A percentile compares a stretch with the other conserved stretches of the same genome.
Evolutionary conservation across 2,329 filamentous ascomycete species (phyloP).

Genomic region (Ascosphaera aggregata): DNA sequence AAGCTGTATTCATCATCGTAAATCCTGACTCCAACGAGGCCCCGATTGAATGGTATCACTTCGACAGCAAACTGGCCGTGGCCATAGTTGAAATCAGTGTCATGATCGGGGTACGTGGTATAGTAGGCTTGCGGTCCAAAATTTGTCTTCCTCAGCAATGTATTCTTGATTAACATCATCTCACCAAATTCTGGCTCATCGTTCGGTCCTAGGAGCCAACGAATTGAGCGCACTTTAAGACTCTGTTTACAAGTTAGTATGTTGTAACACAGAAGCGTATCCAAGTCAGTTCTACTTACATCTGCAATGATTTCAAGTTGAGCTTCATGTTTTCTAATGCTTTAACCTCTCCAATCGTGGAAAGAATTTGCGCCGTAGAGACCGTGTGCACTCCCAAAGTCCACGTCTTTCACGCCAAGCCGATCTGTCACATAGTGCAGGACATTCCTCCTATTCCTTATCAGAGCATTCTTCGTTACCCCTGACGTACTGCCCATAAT

Average conservation of each 20-base stretch:
- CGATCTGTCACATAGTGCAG: neutral
- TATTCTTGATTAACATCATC: neutral
- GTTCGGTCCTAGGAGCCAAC: neutral
- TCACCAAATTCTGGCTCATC: constrained; percentile 1
- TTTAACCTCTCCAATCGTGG: neutral
- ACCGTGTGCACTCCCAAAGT: neutral
- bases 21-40: neutral
- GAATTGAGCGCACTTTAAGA: neutral
- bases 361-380: neutral
- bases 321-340: neutral
- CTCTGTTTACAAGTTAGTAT: neutral
- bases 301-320: neutral
- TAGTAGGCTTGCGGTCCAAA: neutral
- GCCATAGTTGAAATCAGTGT: neutral
- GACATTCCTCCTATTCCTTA: neutral
- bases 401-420: neutral
- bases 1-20: constrained; percentile 1
- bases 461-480: neutral
- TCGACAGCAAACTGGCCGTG: constrained; percentile 1
- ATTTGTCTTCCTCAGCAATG: neutral
- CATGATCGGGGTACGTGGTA: neutral
- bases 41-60: neutral
- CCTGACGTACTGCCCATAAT: neutral
- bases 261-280: neutral
- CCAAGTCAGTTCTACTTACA: neutral